A percentile compares a stretch with the other conserved stretches of the same genome.
phyloP scores from a whole-genome alignment of 129 eudicot genomes.

The Scalesia atractyloides region DNA sequence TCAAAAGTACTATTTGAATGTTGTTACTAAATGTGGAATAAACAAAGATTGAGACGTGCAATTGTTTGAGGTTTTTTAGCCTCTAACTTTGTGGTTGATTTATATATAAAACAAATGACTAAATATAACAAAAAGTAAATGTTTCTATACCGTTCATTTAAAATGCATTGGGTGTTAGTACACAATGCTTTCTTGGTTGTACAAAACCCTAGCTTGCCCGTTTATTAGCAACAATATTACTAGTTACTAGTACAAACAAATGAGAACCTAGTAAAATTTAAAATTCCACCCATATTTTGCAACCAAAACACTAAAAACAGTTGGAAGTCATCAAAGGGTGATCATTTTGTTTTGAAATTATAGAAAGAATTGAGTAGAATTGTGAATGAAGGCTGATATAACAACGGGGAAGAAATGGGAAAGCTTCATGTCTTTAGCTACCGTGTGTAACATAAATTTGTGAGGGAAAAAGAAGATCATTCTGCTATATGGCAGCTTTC shows the following conservation, averaged over 20 bases:
- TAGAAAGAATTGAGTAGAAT: too few relatives aligned
- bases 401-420: too few relatives aligned
- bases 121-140: conserved; percentile 2
- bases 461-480: too few relatives aligned
- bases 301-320: too few relatives aligned
- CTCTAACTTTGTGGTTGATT: conserved; percentile 14
- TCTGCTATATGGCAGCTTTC: too few relatives aligned
- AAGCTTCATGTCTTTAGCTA: too few relatives aligned
- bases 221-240: conserved; percentile 37
- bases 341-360: too few relatives aligned
- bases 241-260: background rate
- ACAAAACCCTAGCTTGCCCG: background rate
- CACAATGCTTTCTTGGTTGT: background rate
- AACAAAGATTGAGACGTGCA: conserved; percentile 12
- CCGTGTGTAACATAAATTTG: too few relatives aligned
- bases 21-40: conserved; percentile 3
- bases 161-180: background rate
- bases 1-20: background rate
- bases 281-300: too few relatives aligned
- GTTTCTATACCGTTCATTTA: background rate
- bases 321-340: too few relatives aligned
- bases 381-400: too few relatives aligned
- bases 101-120: conserved; percentile 10
- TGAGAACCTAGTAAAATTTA: too few relatives aligned
- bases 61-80: conserved; percentile 19